Evolutionary conservation across 164 flowering plant species (phyloP), one percentile per base, ranked within the genome.

Genomic region (Akebia trifoliata): DNA sequence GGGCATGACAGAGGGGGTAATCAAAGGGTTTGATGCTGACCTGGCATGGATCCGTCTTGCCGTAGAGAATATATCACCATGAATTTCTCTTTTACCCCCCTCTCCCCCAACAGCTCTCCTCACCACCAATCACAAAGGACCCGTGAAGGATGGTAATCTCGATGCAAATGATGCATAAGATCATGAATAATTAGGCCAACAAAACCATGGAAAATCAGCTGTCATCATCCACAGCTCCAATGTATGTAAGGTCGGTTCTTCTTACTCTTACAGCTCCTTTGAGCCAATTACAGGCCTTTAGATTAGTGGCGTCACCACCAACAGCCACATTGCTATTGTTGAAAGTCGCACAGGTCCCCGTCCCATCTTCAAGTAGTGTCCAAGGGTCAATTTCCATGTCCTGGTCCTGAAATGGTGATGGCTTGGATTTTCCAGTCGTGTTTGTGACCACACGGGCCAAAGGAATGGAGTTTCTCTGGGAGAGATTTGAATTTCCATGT

Each of bases 261-360:
- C 99, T 82, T 42, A 88, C 82, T 57, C 99, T 83, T 12, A 94
- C 80, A 2, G 97, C 76, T 45, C 99, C 99, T 73, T 76, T 90
- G 17, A 94, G 95, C 90, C 87, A 88, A 66, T 75, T 76, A 42
- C 83, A 70, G 5, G 99, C 97, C 68, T 75, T 86, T 26, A 86
- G 72, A 69, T 79, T 86, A 38, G 77, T 62, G 45, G 77, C 74
- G 58, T 84, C 90, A 50, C 78, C 75, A 21, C 78, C 73, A 53
- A 82, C 84, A 32, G 77, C 66, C 3, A 60, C 71, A 54, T 73
- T 74, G 54, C 70, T 53, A 62, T 57, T 78, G 53, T 76, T 64
- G 17, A 87, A 73, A 57, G 85, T 69, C 36, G 79, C 71, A 37
- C 77, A 75, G 15, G 85, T 75, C 25, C 88, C 89, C 2, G 96